Conservation (phyloP, 306 rosid genomes). For the Astragalus glycyphyllos region DNA sequence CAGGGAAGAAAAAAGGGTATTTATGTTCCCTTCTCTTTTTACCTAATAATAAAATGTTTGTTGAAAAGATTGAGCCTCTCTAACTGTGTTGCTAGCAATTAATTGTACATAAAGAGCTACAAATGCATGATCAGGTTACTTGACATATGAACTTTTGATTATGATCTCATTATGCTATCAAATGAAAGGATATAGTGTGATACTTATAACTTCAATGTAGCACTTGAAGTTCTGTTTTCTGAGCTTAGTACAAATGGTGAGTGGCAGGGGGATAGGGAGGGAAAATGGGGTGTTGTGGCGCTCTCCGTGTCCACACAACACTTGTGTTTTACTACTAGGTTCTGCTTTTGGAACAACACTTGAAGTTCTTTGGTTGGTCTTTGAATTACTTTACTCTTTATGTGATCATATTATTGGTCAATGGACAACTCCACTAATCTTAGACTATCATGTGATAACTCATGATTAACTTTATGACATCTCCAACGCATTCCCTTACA, state of each 20-base stretch:
- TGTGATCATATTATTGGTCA: slow-evolving; percentile 15
- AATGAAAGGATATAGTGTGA: slow-evolving; percentile 6
- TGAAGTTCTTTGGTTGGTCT: slow-evolving; percentile 17
- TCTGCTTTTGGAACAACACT: not conserved
- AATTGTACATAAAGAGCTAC: not conserved
- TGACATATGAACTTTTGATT: slow-evolving; percentile 1
- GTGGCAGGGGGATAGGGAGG: too few relatives aligned
- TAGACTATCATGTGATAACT: not conserved
- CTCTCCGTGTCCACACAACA: too few relatives aligned
- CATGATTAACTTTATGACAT: slow-evolving; percentile 13
- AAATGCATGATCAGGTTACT: slow-evolving; percentile 28
- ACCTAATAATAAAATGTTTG: too few relatives aligned
- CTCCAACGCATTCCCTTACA: not conserved
- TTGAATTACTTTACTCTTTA: not conserved
- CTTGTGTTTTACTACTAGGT: too few relatives aligned
- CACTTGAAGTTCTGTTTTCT: not conserved
- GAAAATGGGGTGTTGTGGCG: too few relatives aligned
- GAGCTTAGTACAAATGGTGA: too few relatives aligned
- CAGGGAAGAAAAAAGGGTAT: slow-evolving; percentile 86
- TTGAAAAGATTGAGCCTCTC: too few relatives aligned
- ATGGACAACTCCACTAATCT: not conserved
- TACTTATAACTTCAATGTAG: not conserved
- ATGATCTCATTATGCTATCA: slow-evolving; percentile 7
- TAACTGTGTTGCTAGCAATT: too few relatives aligned
- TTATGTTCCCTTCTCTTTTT: too few relatives aligned